phyloP scores from a whole-genome alignment of 1,139 yeast species.

The Kodamaea sp. region DNA sequence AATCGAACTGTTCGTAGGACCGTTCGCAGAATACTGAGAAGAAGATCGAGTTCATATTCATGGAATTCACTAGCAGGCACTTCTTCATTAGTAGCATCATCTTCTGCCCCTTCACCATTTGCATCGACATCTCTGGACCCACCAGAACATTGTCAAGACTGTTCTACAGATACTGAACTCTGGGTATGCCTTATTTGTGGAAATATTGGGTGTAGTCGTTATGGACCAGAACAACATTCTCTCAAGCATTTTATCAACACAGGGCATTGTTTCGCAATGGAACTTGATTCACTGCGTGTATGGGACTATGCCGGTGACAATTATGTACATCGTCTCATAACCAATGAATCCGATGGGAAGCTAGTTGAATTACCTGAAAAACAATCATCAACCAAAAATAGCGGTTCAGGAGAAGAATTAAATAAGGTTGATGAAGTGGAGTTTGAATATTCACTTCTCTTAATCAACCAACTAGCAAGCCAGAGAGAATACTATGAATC shows the following conservation, averaged over 20 bases:
- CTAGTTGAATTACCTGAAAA: slow-evolving; percentile 64
- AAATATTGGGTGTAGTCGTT: slow-evolving; percentile 84
- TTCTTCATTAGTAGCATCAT: background rate
- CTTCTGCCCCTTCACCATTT: slow-evolving; percentile 1
- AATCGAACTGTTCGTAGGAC: slow-evolving; percentile 36
- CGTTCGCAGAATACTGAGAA: slow-evolving; percentile 28
- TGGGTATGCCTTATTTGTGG: slow-evolving; percentile 96
- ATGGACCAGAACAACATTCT: slow-evolving; percentile 79
- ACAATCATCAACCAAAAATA: slow-evolving; percentile 23
- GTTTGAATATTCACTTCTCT: slow-evolving; percentile 73
- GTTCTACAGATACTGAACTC: slow-evolving; percentile 27
- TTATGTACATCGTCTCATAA: slow-evolving; percentile 82
- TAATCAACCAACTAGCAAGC: slow-evolving; percentile 81
- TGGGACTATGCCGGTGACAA: slow-evolving; percentile 96
- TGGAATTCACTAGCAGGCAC: slow-evolving; percentile 8
- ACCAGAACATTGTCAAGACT: slow-evolving; percentile 35
- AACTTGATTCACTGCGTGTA: slow-evolving; percentile 74
- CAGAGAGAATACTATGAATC: slow-evolving; percentile 82
- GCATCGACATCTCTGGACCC: slow-evolving; percentile 5
- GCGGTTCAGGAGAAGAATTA: slow-evolving; percentile 12
- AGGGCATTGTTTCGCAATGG: slow-evolving; percentile 93
- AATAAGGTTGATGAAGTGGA: slow-evolving; percentile 54
- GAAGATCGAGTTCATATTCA: slow-evolving; percentile 18
- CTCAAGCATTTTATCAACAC: slow-evolving; percentile 73
- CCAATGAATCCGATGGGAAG: slow-evolving; percentile 83